phyloP scores from a whole-genome alignment of 768 basidiomycete species.

The Termitomyces sp. region DNA sequence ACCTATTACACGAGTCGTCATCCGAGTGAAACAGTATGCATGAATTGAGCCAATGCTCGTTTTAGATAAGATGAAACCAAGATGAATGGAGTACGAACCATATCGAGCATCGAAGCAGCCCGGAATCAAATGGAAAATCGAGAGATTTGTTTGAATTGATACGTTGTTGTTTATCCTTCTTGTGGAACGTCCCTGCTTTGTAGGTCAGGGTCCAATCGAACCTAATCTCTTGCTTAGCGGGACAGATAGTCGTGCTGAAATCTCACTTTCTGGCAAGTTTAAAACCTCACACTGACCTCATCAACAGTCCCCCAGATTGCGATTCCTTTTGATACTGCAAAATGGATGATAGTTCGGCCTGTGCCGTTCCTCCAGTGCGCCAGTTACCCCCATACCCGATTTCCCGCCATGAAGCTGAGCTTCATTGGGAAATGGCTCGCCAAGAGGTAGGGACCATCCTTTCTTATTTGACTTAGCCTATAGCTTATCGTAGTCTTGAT shows the following conservation, averaged over 20 bases:
- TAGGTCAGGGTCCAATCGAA: slow-evolving; percentile 6
- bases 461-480: not conserved
- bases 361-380: not conserved
- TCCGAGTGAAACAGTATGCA: not conserved
- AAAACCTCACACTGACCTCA: not conserved
- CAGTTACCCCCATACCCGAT: not conserved
- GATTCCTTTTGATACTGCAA: not conserved
- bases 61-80: slow-evolving; percentile 6
- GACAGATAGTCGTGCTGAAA: slow-evolving; percentile 1
- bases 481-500: not conserved
- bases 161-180: slow-evolving; percentile 2
- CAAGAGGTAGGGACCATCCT: slow-evolving; percentile 3
- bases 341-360: not conserved
- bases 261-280: not conserved
- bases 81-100: slow-evolving; percentile 7
- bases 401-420: slow-evolving; percentile 8
- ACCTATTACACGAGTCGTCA: slow-evolving; percentile 1
- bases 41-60: not conserved
- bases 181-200: not conserved
- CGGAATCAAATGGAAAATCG: slow-evolving; percentile 2
- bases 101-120: slow-evolving; percentile 7
- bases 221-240: slow-evolving; percentile 7
- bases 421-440: slow-evolving; percentile 8
- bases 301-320: not conserved
- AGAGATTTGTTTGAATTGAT: slow-evolving; percentile 3